Evolutionary conservation across 768 basidiomycete species (phyloP), one percentile per base, ranked within the genome.

Genomic region (Multifurca ochricompacta): DNA sequence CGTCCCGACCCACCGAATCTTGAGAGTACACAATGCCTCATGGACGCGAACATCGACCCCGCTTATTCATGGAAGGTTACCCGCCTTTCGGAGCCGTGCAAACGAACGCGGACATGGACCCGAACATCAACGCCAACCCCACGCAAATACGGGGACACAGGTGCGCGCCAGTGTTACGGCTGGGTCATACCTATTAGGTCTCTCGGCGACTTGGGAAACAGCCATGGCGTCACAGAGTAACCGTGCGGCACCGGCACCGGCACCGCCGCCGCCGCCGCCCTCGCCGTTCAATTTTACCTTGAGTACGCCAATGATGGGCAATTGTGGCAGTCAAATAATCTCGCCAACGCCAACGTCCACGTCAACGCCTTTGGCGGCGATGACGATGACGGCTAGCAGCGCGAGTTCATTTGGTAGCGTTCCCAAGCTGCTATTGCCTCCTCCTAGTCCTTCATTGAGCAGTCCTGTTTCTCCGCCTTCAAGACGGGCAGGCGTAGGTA

Each of bases 41-140:
- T 13, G 23, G 21, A 44, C 18, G 11, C 19, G 23, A 18, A 54
- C 51, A 54, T 59, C 31, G 59, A 60, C 52, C 59, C 59, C 19
- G 21, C 28, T 39, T 61, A 5, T 39, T 61, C 39, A 25, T 46
- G 43, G 40, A 51, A 16, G 25, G 27, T 0, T 45, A 45, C 27
- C 40, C 41, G n/a, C 18, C 34, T 2, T 42, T 23, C 42, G 28
- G 16, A 6, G 10, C 31, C 21, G 27, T 28, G 6, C 14, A 1
- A 18, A 28, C 41, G 16, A 8, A 23, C 13, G 1, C 25, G 8
- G 18, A 34, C 25, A 11, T 35, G 31, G 19, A 10, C 13, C 42
- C 42, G 36, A 37, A n/a, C 7, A 16, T n/a, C 5, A 37, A 18
- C 16, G 36, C 10, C n/a, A 25, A 27, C 5, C 2, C 21, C 3